Evolutionary conservation across 202 grass and related monocot species (phyloP), one percentile per base, ranked within the genome.

Genomic region (Zizania palustris): DNA sequence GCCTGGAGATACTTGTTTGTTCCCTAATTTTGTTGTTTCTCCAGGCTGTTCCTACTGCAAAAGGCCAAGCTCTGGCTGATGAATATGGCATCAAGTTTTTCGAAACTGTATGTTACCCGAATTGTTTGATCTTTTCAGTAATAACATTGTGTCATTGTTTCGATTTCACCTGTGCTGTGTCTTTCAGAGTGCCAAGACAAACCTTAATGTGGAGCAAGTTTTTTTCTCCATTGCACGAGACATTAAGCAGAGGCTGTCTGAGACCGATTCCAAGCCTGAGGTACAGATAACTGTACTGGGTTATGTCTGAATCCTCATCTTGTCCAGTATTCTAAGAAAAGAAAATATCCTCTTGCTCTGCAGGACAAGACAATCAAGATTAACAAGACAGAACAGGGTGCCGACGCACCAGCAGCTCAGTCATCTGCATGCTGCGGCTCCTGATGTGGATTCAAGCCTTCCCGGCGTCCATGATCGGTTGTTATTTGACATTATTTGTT

Each of bases 221-320:
- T 97, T 97, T 80, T 97, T 97, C 84, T 97, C 93, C 63, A 93
- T 93, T 65, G 93, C 88, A 59, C 92, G 90, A n/a, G 93, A 97
- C 80, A 97, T 97, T 75, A 97, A 97, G 88, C 86, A 89, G 73
- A 97, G 90, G 79, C 86, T 97, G 72, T 88, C 93, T 0, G 93
- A 97, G 80, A 87, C 86, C 53, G 93, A 93, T 70, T 79, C 86
- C 15, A 97, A 97, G 85, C 78, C 90, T 33, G 93, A 93, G 93
- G 93, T 97, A 83, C 54, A 72, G n/a, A 85, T 41, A 45, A 67
- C 11, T 12, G 12, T 36, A 44, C 28, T 28, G 38, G 43, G 21
- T 72, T 53, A 71, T 38, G 44, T 9, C 59, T 71, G 1, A 3
- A 33, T 9, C 42, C 65, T 37, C 10, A 36, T 67, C 22, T 8